These are phyloP conservation scores for Neoarthrinium moseri DNA, from an alignment of 2,329 filamentous ascomycete genomes.

Conservation along the genomic window DNA sequence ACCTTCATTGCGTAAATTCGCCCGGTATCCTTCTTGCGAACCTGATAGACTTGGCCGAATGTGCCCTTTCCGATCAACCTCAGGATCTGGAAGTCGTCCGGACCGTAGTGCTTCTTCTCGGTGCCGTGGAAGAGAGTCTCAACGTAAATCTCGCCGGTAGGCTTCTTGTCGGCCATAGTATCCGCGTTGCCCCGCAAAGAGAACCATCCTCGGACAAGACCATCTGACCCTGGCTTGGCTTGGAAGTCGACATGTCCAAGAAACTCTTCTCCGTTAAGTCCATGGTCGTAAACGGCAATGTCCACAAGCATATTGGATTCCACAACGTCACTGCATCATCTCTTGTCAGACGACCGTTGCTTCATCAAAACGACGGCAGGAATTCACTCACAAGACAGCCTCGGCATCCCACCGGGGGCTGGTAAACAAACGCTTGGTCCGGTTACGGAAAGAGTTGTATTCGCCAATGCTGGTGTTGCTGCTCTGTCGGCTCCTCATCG, in stretches of 20 bases:
- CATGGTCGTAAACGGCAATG: constrained; percentile 87
- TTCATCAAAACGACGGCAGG: neutral
- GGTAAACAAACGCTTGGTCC: constrained; percentile 61
- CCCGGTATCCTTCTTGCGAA: constrained; percentile 92
- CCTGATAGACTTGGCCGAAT: constrained; percentile 97
- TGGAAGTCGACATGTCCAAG: constrained; percentile 86
- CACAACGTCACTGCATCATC: constrained; percentile 74
- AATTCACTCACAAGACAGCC: constrained; percentile 77
- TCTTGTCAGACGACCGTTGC: constrained; percentile 1
- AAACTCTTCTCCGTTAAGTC: constrained; percentile 81
- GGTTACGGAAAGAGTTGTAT: constrained; percentile 57
- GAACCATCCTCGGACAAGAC: constrained; percentile 82
- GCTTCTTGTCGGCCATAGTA: constrained; percentile 67
- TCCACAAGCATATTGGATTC: constrained; percentile 88
- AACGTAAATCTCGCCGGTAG: constrained; percentile 86
- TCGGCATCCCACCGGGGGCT: constrained; percentile 95
- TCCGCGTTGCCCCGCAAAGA: constrained; percentile 73
- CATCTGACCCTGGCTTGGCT: constrained; percentile 62
- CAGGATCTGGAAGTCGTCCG: constrained; percentile 92
- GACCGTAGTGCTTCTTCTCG: constrained; percentile 88
- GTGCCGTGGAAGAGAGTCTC: constrained; percentile 82
- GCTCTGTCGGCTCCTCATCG: constrained; percentile 94
- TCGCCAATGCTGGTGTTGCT: constrained; percentile 87
- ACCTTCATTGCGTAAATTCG: constrained; percentile 99
- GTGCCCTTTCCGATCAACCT: constrained; percentile 98